Base-by-base conservation (phyloP, 352 stramenopile species). In the Pythium periplocum region DNA sequence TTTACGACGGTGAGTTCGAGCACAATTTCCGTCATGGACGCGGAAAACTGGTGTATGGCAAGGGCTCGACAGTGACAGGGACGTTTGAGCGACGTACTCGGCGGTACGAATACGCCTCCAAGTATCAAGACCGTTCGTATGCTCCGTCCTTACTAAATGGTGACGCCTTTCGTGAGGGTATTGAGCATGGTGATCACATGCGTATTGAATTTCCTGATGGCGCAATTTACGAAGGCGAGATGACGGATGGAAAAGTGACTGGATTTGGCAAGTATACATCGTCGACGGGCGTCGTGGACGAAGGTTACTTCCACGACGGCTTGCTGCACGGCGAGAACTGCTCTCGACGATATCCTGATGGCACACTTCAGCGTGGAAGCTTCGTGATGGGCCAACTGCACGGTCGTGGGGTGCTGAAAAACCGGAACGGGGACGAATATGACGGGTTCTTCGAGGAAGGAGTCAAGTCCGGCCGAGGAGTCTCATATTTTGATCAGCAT, bases 1-100 rank as follows among this genome's bases (percentile, higher is more conserved):
- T 87, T 30, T 89, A 85, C 36, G 59, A 80, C n/a, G 78, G 78
- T 37, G 59, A 76, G n/a, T 89, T 83, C 45, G 63, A 53, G 34
- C 57, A 61, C 0, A 77, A 85, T 45, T 64, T 62, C 4, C 64
- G 68, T 6, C 54, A 56, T n/a, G 75, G 78, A 3, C 64, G 33
- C 11, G 78, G 73, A 0, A 79, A 78, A 50, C 50, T 89, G 4
- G 74, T 87, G 6, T 81, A 79, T 30, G 78, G 78, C 42, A 80
- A 83, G 48, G 78, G 78, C 51, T 77, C 68, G 26, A 84, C 59
- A 0, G 70, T 57, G 35, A 44, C 46, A 7, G 78, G 78, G 4
- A 75, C 66, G 4, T 87, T 87, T 48, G 69, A 72, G 43, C 68
- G 66, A 4, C 72, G 67, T 11, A 64, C 59, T 8, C 66, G 70